Conservation (phyloP, 2,329 filamentous ascomycete species). For the Nemania sp. region DNA sequence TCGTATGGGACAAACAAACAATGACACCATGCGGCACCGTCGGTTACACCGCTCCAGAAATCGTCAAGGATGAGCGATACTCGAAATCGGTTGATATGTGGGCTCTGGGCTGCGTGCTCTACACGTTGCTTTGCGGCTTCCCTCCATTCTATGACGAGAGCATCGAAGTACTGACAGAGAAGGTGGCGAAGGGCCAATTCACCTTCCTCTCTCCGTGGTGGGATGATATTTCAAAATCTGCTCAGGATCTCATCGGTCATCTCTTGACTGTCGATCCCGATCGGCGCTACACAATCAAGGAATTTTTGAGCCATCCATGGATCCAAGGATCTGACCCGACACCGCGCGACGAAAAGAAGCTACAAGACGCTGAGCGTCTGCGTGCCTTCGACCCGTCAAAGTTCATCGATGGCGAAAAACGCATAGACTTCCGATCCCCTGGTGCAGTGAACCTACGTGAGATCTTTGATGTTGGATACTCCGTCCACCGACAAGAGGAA, state of each 20-base stretch:
- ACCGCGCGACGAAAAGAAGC: conserved; percentile 62
- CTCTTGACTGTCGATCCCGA: conserved; percentile 93
- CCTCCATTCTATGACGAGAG: conserved; percentile 98
- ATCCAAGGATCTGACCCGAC: conserved; percentile 69
- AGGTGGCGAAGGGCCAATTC: conserved; percentile 94
- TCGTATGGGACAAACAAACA: conserved; percentile 97
- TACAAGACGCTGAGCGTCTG: conserved; percentile 49
- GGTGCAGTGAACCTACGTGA: conserved; percentile 94
- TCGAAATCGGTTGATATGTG: conserved; percentile 99
- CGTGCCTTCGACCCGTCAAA: conserved; percentile 62
- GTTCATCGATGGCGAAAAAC: conserved; percentile 63
- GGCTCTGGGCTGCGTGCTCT: conserved; percentile 94
- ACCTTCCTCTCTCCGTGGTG: conserved; percentile 99
- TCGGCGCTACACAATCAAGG: conserved; percentile 88
- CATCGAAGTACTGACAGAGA: conserved; percentile 95
- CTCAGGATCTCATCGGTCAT: conserved; percentile 92
- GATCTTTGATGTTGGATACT: conserved; percentile 98
- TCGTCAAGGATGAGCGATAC: conserved; percentile 98
- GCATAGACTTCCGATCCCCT: conserved; percentile 92
- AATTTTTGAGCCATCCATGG: conserved; percentile 96
- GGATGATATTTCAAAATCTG: conserved; percentile 96
- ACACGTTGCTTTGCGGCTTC: conserved; percentile 95
- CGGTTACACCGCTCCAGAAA: conserved; percentile 96
- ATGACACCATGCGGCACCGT: conserved; percentile 99
- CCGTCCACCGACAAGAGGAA: conserved; percentile 94